phyloP scores from a whole-genome alignment of 208 protist species.

The Crithidia brevicula region DNA sequence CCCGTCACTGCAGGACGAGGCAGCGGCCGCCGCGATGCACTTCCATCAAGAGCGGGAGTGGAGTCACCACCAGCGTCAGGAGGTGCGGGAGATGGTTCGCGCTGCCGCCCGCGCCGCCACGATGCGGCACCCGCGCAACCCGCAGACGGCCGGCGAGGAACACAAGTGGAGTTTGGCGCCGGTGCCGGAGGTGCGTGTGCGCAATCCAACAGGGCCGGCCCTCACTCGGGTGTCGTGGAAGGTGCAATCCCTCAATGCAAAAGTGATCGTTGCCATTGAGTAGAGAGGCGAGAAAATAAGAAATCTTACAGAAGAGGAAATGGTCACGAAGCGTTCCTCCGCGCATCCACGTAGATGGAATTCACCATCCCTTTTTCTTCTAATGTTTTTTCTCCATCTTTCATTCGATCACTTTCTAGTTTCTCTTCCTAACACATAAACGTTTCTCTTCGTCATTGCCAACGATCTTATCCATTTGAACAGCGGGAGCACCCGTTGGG shows the following conservation, averaged over 20 bases:
- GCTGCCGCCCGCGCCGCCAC: constrained; percentile 40
- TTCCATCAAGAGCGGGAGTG: constrained; percentile 32
- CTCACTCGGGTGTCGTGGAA: constrained; percentile 35
- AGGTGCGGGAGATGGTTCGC: constrained; percentile 47
- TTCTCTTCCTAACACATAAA: neutral
- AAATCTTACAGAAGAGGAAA: neutral
- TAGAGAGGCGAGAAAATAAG: neutral
- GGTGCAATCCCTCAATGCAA: constrained; percentile 48
- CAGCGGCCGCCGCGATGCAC: constrained; percentile 13
- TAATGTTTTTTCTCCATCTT: too few species aligned
- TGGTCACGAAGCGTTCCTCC: too few species aligned
- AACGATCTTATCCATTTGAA: too few species aligned
- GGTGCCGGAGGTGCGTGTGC: constrained; percentile 38
- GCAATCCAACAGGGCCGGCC: neutral
- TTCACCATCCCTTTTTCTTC: too few species aligned
- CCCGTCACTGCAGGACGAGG: constrained; percentile 17
- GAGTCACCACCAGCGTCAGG: constrained; percentile 40
- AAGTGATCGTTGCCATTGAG: constrained; percentile 49
- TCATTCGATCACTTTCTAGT: too few species aligned
- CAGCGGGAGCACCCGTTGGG: too few species aligned
- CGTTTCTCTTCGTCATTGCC: too few species aligned
- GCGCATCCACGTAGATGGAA: too few species aligned
- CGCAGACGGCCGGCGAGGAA: constrained; percentile 36
- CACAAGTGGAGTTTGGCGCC: constrained; percentile 37
- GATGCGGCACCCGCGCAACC: constrained; percentile 34